These are phyloP conservation scores for Leishmania major DNA, from an alignment of 208 protist species.

Conservation along the genomic window DNA sequence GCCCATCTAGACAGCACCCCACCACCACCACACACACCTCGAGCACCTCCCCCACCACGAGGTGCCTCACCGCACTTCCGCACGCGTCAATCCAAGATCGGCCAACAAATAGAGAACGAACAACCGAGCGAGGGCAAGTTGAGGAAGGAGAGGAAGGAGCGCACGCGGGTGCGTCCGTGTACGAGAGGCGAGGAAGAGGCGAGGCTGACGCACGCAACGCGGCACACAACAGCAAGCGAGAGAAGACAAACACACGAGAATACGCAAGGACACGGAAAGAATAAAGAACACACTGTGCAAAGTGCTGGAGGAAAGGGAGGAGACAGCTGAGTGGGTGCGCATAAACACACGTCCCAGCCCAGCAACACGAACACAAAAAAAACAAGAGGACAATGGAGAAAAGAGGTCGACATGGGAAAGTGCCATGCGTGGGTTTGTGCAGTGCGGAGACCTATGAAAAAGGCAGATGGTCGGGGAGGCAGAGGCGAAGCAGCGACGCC, in stretches of 20 bases:
- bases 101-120: not conserved
- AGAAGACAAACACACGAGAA: not conserved
- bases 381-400: not conserved
- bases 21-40: not conserved
- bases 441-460: not conserved
- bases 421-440: not conserved
- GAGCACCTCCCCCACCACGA: not conserved
- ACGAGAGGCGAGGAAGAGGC: not conserved
- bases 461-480: not conserved
- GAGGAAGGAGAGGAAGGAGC: not conserved
- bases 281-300: not conserved
- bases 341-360: not conserved
- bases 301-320: not conserved
- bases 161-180: not conserved
- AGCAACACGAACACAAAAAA: not conserved
- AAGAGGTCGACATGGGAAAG: not conserved
- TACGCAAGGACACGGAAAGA: not conserved
- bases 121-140: not conserved
- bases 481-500: not conserved
- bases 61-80: not conserved
- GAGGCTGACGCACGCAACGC: not conserved
- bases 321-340: not conserved
- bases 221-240: not conserved
- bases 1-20: not conserved
- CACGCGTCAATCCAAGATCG: not conserved